phyloP scores from a whole-genome alignment of 2,329 filamentous ascomycete species.

The Trichoderma endophyticum region DNA sequence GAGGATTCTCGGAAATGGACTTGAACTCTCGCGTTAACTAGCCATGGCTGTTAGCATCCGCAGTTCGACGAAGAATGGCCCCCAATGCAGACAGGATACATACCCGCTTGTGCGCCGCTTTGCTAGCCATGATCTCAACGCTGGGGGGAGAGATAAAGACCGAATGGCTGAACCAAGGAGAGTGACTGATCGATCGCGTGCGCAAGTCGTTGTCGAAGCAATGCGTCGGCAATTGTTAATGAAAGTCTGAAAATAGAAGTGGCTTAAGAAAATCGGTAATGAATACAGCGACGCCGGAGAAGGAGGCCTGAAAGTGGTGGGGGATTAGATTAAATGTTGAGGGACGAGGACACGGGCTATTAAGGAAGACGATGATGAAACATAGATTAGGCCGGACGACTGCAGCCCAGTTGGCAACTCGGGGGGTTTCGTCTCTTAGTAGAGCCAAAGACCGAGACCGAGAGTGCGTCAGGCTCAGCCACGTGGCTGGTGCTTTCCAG shows the following conservation, averaged over 20 bases:
- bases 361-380: conserved; percentile 10
- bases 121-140: conserved; percentile 59
- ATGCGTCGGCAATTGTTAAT: neutral
- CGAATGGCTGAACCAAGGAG: neutral
- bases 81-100: conserved; percentile 27
- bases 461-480: neutral
- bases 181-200: conserved; percentile 23
- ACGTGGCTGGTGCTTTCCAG: conserved; percentile 3
- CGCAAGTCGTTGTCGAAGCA: neutral
- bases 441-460: neutral
- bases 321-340: neutral
- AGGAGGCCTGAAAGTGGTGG: neutral
- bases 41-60: neutral
- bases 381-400: conserved; percentile 10
- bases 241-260: neutral
- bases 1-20: conserved; percentile 67
- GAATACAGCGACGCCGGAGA: neutral
- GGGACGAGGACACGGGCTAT: neutral
- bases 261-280: neutral
- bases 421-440: neutral
- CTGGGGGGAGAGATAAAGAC: neutral
- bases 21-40: conserved; percentile 63
- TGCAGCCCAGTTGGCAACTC: neutral
- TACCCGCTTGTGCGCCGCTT: conserved; percentile 70
- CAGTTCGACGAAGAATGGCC: too few relatives aligned